phyloP scores from a whole-genome alignment of 2,329 filamentous ascomycete species.

The Talaromyces sp. region DNA sequence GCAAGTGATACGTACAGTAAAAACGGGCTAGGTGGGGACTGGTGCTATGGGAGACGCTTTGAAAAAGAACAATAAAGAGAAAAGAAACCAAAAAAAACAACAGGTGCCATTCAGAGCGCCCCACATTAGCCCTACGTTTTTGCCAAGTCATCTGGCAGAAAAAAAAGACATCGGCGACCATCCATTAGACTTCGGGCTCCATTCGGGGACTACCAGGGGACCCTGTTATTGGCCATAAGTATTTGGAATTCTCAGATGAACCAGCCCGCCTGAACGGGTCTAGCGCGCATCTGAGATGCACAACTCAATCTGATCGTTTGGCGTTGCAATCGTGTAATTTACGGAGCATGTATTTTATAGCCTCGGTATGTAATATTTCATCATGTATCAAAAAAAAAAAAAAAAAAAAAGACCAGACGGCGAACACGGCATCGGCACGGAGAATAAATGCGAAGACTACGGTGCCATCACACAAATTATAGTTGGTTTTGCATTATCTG shows the following conservation, averaged over 20 bases:
- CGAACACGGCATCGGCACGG: neutral
- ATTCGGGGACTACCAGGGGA: constrained; percentile 1
- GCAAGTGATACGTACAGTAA: neutral
- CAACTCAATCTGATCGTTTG: constrained; percentile 8
- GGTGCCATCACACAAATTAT: neutral
- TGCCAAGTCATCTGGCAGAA: neutral
- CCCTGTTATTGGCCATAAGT: neutral
- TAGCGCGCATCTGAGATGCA: constrained; percentile 9
- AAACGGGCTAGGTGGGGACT: neutral
- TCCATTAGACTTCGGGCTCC: constrained; percentile 8
- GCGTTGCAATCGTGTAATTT: neutral
- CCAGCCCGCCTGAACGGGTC: neutral
- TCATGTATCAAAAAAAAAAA: neutral
- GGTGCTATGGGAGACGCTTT: neutral
- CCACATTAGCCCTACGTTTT: constrained; percentile 6
- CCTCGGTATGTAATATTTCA: neutral
- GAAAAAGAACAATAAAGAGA: neutral
- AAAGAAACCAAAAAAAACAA: neutral
- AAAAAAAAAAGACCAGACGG: neutral
- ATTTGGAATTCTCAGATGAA: constrained; percentile 10
- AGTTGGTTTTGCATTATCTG: neutral
- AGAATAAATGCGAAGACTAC: neutral
- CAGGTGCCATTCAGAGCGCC: neutral
- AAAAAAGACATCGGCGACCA: constrained; percentile 13
- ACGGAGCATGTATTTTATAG: neutral